Percentiles rank a stretch among this genome's conserved stretches.
Conservation (phyloP, 148 eudicot genomes). For the Agrostemma githago region DNA sequence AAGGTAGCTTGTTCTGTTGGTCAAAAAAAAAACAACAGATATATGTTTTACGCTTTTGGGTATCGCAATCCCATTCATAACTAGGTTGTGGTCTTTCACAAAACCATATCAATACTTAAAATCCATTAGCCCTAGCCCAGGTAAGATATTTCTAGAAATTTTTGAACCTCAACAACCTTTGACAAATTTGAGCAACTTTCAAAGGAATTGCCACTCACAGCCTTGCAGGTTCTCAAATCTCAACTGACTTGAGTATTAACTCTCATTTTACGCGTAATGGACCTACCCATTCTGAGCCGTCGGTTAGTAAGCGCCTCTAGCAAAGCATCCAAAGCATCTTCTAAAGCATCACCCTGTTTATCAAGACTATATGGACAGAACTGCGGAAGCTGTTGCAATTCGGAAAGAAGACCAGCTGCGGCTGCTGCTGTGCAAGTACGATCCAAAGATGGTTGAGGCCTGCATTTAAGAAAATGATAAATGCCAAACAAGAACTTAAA, state of each 20-base stretch:
- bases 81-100: background rate
- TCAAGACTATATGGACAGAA: slow-evolving; percentile 53
- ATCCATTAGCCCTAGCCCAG: background rate
- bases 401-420: slow-evolving; percentile 70
- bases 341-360: slow-evolving; percentile 63
- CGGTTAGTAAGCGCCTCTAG: slow-evolving; percentile 66
- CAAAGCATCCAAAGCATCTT: slow-evolving; percentile 53
- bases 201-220: background rate
- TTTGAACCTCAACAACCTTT: slow-evolving; percentile 14
- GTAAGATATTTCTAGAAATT: background rate
- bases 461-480: slow-evolving; percentile 23
- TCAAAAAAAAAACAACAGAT: background rate
- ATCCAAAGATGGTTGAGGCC: slow-evolving; percentile 98
- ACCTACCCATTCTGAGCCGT: slow-evolving; percentile 83
- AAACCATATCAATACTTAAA: background rate
- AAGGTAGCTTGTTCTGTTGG: no score
- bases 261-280: slow-evolving; percentile 63
- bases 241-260: slow-evolving; percentile 42
- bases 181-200: slow-evolving; percentile 7
- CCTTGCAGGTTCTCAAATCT: slow-evolving; percentile 24
- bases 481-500: background rate
- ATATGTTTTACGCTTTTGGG: background rate
- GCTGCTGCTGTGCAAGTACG: slow-evolving; percentile 98
- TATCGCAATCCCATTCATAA: background rate
- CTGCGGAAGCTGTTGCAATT: slow-evolving; percentile 59